phyloP scores from a whole-genome alignment of 2,329 filamentous ascomycete species.

The Xylariomycetidae sp. region DNA sequence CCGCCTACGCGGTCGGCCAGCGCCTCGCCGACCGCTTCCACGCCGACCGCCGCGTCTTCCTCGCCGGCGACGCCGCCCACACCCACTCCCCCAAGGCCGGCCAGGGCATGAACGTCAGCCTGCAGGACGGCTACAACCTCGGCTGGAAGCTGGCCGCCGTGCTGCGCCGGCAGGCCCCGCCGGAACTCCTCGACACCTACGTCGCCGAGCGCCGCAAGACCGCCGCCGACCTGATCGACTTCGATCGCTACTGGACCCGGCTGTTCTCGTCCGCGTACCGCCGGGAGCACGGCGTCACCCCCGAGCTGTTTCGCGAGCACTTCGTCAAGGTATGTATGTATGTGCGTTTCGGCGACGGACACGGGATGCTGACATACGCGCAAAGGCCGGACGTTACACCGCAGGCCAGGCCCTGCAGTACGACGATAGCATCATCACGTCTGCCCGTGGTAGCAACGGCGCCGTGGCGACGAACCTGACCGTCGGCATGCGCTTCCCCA shows the following conservation, averaged over 20 bases:
- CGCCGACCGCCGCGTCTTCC: slow-evolving; percentile 49
- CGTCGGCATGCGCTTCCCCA: slow-evolving; percentile 52
- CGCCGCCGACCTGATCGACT: slow-evolving; percentile 53
- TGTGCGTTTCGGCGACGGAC: no score
- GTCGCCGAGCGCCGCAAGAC: slow-evolving; percentile 45
- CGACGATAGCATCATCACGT: slow-evolving; percentile 41
- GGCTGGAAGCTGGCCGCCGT: slow-evolving; percentile 53
- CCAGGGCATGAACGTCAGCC: slow-evolving; percentile 54
- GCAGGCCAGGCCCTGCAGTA: slow-evolving; percentile 55
- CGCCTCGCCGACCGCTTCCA: slow-evolving; percentile 54
- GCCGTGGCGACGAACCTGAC: slow-evolving; percentile 34
- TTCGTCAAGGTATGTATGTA: no score
- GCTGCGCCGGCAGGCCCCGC: slow-evolving; percentile 35
- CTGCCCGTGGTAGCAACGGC: slow-evolving; percentile 22
- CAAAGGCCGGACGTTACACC: slow-evolving; percentile 51
- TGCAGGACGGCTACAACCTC: slow-evolving; percentile 59
- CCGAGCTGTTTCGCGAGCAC: slow-evolving; percentile 47
- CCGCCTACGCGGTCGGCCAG: slow-evolving; percentile 57
- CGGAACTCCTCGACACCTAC: slow-evolving; percentile 45
- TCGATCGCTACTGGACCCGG: slow-evolving; percentile 49
- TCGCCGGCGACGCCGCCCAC: slow-evolving; percentile 60
- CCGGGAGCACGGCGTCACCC: slow-evolving; percentile 30
- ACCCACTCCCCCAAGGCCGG: slow-evolving; percentile 63
- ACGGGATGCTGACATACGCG: no score
- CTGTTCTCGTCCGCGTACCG: slow-evolving; percentile 42